Evolutionary conservation across 225 moss, liverwort and hornwort genomes (phyloP), one percentile per base, ranked within the genome.

Genomic region (Ulota crispa): DNA sequence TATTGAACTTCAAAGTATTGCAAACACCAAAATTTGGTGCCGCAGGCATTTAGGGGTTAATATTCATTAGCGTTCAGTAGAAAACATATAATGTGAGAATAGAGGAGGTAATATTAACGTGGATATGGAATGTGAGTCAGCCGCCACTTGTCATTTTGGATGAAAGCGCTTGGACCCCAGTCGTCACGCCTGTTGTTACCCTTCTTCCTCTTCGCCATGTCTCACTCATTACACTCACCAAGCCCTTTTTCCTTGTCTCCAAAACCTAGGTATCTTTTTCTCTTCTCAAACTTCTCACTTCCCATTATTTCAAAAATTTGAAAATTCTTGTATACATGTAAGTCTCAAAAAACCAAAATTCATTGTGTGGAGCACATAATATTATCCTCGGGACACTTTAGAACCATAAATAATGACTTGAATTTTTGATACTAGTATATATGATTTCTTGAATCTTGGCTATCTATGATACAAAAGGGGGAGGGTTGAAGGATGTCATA

Each of bases 161-260:
- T 55, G 42, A 79, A 80, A 86, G 50, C 66, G 42, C 76, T 86
- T 86, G 80, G 72, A 76, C 12, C 39, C 72, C 13, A 75, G 9
- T 66, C 60, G 27, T 80, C 76, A 80, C 28, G 26, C 67, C 54
- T 83, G 43, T 73, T 82, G 28, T 75, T 55, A 27, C 10, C 41
- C 12, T 24, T 63, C 37, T 57, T 7, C 4, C 0, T 34, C 10
- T n/a, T 4, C 0, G 0, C 31, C 55, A 23, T 32, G 43, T 47
- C 1, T 0, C n/a, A n/a, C 41, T 43, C 23, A 45, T 3, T 16
- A 43, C 0, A 24, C n/a, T n/a, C 3, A 13, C 37, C 13, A 42
- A 69, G 18, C 10, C 8, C 8, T 68, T 6, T 41, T 36, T 0
- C 2, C 2, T 75, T 27, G 7, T 16, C 11, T 80, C 36, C 8